phyloP scores from a whole-genome alignment of 164 flowering plant genomes.

The Sextonia rubra region DNA sequence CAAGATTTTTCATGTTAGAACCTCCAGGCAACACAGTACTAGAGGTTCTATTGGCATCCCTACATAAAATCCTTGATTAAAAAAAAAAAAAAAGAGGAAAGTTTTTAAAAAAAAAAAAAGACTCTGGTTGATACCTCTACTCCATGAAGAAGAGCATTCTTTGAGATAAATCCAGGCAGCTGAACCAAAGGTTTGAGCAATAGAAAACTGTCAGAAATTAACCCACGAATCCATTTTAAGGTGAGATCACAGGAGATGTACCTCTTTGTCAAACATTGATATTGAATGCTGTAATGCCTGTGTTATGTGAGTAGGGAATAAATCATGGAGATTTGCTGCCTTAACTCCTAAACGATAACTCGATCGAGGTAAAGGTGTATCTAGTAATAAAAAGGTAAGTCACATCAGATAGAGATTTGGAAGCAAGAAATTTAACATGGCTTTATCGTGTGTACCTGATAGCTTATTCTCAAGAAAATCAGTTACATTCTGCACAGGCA shows the following conservation, averaged over 20 bases:
- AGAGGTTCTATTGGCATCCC: too few species aligned
- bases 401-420: neutral
- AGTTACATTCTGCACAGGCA: conserved; percentile 82
- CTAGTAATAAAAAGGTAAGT: conserved; percentile 27
- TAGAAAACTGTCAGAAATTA: neutral
- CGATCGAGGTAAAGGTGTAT: conserved; percentile 64
- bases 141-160: conserved; percentile 88
- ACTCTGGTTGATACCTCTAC: conserved; percentile 61
- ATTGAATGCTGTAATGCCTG: conserved; percentile 71
- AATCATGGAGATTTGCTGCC: conserved; percentile 79
- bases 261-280: conserved; percentile 77
- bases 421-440: neutral
- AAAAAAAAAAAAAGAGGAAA: too few species aligned
- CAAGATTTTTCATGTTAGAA: too few species aligned
- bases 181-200: conserved; percentile 21
- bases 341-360: conserved; percentile 95
- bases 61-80: too few species aligned
- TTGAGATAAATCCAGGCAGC: conserved; percentile 86
- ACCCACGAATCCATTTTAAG: neutral
- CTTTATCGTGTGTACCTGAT: conserved; percentile 44
- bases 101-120: too few species aligned
- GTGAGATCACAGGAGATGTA: conserved; percentile 16
- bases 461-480: conserved; percentile 76
- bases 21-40: too few species aligned
- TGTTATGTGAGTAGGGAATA: conserved; percentile 67